Base-by-base conservation (phyloP, 306 rosid genomes). In the Gastrolobium villosum region DNA sequence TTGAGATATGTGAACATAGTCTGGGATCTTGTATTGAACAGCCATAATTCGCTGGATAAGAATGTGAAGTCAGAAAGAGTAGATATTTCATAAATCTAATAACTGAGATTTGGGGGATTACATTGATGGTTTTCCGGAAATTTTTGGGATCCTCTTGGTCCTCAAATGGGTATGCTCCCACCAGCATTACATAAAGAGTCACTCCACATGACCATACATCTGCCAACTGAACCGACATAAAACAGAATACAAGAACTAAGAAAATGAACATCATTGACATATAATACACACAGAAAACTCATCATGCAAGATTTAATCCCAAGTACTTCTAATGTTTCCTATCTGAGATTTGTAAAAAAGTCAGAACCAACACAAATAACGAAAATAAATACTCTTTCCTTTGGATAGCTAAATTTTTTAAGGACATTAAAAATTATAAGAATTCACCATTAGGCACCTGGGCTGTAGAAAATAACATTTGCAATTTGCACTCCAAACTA, bases 151-250 rank as follows among this genome's bases (percentile, higher is more conserved):
- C 97, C 65, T 71, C 87, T 82, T 79, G 97, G 84, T 92, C 97
- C 79, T 92, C 97, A 85, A 92, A 92, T 65, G 97, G 97, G 84
- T 92, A 92, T 54, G 95, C 97, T 73, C 97, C 97, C 73, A 90
- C 97, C 84, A 92, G 87, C 97, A 92, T 92, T 56, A 92, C 97
- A 85, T 92, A 92, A 44, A 92, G 93, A 63, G 97, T 92, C 64
- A 88, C 97, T 71, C 97, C 97, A 83, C 97, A 90, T 11, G 97
- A 92, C 97, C 97, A 92, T 54, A 92, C 97, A 87, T 92, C 97
- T 15, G 97, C 97, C 82, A 90, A 66, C 97, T 92, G 84, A 86
- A 63, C 44, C 66, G 30, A 36, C 39, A 64, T 70, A 85, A 62
- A 36, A 70, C 46, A 56, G 28, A 60, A 70, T 35, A 50, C 5